phyloP scores from a whole-genome alignment of 1,284 basidiomycete species.

The Leccinum subrobustum region DNA sequence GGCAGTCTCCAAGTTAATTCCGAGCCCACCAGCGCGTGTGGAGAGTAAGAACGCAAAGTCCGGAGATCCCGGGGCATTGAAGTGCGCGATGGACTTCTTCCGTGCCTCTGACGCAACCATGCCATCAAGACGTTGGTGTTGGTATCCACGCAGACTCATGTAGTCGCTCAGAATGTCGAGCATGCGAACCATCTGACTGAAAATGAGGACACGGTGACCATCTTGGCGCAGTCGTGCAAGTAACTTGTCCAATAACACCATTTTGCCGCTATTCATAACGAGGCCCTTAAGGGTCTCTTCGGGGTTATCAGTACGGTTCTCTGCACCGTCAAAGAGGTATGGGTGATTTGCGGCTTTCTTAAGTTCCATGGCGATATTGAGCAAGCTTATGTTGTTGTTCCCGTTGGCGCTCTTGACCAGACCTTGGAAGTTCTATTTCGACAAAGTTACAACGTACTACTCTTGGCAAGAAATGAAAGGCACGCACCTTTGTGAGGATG shows the following conservation, averaged over 20 bases:
- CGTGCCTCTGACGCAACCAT: slow-evolving; percentile 91
- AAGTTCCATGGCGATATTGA: slow-evolving; percentile 96
- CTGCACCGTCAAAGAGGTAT: slow-evolving; percentile 96
- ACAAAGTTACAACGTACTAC: slow-evolving; percentile 8
- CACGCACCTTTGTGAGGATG: slow-evolving; percentile 85
- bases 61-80: slow-evolving; percentile 90
- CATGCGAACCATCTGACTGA: slow-evolving; percentile 99
- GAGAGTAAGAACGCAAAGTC: slow-evolving; percentile 98
- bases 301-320: slow-evolving; percentile 68
- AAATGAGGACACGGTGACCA: slow-evolving; percentile 96
- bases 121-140: slow-evolving; percentile 96
- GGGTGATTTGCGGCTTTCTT: slow-evolving; percentile 99
- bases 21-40: slow-evolving; percentile 95
- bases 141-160: slow-evolving; percentile 87
- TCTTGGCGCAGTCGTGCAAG: slow-evolving; percentile 86
- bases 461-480: neutral
- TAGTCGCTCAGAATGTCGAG: slow-evolving; percentile 99
- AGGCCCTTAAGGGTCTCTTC: slow-evolving; percentile 94
- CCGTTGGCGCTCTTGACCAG: slow-evolving; percentile 85
- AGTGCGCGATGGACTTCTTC: slow-evolving; percentile 94
- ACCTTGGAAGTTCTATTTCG: slow-evolving; percentile 82
- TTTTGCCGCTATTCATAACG: slow-evolving; percentile 97
- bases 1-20: slow-evolving; percentile 98
- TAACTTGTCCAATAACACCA: slow-evolving; percentile 95
- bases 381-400: slow-evolving; percentile 85